These are phyloP conservation scores for Eurotiales sp. DNA, from an alignment of 2,329 filamentous ascomycete genomes.

Conservation along the genomic window DNA sequence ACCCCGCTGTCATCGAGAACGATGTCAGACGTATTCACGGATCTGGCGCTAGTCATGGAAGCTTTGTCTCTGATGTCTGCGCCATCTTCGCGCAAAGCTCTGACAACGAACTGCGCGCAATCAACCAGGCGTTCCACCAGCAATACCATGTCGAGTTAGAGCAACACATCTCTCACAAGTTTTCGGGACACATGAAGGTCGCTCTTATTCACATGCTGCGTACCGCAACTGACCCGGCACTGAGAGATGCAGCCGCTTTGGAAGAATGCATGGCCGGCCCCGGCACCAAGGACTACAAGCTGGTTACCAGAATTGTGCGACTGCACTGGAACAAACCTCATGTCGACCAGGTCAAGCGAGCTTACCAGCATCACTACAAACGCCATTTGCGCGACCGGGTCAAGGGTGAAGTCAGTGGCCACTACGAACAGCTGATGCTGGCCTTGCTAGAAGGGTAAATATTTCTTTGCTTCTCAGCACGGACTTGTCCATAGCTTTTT, in stretches of 20 bases:
- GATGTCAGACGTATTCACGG: constrained; percentile 74
- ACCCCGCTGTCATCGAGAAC: constrained; percentile 67
- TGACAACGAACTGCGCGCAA: constrained; percentile 79
- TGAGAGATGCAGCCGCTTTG: constrained; percentile 76
- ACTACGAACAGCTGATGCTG: constrained; percentile 74
- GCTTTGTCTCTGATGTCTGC: constrained; percentile 56
- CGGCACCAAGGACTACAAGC: constrained; percentile 79
- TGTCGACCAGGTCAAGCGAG: constrained; percentile 72
- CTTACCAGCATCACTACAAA: constrained; percentile 69
- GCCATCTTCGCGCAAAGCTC: constrained; percentile 71
- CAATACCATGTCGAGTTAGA: constrained; percentile 69
- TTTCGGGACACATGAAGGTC: constrained; percentile 88
- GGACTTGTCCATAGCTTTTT: background rate
- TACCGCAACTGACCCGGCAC: constrained; percentile 72
- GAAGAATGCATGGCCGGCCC: constrained; percentile 82
- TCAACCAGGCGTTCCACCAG: constrained; percentile 68
- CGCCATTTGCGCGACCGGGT: constrained; percentile 67
- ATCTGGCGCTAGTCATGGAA: constrained; percentile 66
- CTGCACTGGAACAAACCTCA: constrained; percentile 77
- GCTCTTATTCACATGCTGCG: constrained; percentile 77
- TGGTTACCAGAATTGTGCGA: constrained; percentile 73
- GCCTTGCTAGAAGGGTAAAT: constrained; percentile 55
- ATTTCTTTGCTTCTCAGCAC: no score
- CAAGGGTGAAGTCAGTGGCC: constrained; percentile 76
- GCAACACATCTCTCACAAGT: constrained; percentile 72